A percentile compares a stretch with the other conserved stretches of the same genome.
Evolutionary conservation across 345 rosid species (phyloP).

Genomic region (Arabidopsis arenosa): DNA sequence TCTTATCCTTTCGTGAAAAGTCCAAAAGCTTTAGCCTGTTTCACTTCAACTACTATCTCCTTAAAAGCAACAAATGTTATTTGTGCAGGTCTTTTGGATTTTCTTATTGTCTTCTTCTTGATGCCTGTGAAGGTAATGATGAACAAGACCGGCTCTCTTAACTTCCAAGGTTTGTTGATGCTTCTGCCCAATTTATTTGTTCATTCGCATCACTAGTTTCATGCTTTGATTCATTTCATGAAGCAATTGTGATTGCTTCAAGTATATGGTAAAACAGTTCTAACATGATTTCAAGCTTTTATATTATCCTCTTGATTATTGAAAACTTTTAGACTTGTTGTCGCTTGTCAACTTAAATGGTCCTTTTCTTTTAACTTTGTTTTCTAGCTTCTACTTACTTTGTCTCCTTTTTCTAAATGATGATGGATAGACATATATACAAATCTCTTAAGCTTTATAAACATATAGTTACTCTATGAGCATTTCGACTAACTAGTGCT

Average conservation of each 20-base stretch:
- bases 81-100: constrained; percentile 21
- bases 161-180: constrained; percentile 25
- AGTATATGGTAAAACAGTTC: constrained; percentile 14
- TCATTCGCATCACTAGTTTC: not conserved
- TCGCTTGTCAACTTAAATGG: constrained; percentile 2
- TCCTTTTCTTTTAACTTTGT: not conserved
- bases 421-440: not conserved
- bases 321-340: constrained; percentile 14
- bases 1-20: constrained; percentile 32
- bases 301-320: not conserved
- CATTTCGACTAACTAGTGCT: constrained; percentile 2
- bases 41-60: constrained; percentile 29
- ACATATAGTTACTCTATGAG: not conserved
- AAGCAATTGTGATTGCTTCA: constrained; percentile 6
- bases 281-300: constrained; percentile 8
- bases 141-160: constrained; percentile 27
- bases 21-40: constrained; percentile 25
- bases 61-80: constrained; percentile 39
- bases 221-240: constrained; percentile 6
- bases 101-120: constrained; percentile 21
- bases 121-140: constrained; percentile 17
- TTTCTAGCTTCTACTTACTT: constrained; percentile 1
- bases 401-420: not conserved
- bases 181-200: constrained; percentile 1
- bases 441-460: not conserved